phyloP scores from a whole-genome alignment of 768 basidiomycete genomes.

The Suillus subalutaceus region DNA sequence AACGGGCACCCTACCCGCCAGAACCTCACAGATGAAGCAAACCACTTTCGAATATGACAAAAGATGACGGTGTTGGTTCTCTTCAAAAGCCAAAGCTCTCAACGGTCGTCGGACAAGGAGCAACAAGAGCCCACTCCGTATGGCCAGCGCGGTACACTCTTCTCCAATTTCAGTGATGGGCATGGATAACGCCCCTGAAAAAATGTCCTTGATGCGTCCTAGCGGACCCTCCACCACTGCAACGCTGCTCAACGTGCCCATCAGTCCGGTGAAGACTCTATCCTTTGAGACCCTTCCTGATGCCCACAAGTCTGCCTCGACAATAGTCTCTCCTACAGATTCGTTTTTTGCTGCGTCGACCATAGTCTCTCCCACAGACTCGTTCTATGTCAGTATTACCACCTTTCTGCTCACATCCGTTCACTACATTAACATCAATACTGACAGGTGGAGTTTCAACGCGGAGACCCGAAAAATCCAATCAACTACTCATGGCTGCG shows the following conservation, averaged over 20 bases:
- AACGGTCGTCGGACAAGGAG: background rate
- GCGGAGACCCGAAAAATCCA: constrained; percentile 42
- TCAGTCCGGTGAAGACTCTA: constrained; percentile 1
- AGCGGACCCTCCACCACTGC: background rate
- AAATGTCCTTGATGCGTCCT: background rate
- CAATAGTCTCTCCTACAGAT: constrained; percentile 14
- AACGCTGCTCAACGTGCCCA: constrained; percentile 4
- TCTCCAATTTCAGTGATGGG: background rate
- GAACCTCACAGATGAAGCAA: background rate
- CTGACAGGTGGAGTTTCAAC: constrained; percentile 39
- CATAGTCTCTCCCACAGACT: constrained; percentile 10
- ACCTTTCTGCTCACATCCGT: background rate
- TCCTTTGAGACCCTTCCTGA: constrained; percentile 9
- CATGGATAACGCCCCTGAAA: background rate
- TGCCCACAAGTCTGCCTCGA: constrained; percentile 15
- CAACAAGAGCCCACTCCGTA: background rate
- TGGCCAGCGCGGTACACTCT: background rate
- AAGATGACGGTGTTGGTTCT: background rate
- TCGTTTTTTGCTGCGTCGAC: constrained; percentile 7
- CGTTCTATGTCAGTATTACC: constrained; percentile 19
- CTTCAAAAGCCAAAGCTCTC: constrained; percentile 1
- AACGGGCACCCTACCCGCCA: background rate
- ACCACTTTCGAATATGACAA: background rate
- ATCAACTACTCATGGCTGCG: constrained; percentile 35
- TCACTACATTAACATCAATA: constrained; percentile 1